Base-by-base conservation (phyloP, 179 eudicot species). In the Silene noctiflora region DNA sequence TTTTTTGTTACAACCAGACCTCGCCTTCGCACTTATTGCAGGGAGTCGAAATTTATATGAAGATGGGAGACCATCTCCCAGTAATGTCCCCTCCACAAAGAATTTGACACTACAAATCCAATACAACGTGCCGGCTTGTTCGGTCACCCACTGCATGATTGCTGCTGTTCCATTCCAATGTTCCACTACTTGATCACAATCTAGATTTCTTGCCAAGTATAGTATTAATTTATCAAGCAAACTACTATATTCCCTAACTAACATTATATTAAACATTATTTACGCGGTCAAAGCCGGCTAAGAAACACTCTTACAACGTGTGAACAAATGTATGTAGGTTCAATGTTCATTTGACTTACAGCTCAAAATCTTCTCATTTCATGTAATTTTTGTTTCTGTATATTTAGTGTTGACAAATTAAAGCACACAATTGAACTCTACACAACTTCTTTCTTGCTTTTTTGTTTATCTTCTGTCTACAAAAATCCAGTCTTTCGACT, bases 21-120 rank as follows among this genome's bases (percentile, higher is more conserved):
- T 42, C 12, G 46, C 46, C 46, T 42, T 42, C 46, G 46, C 46
- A 42, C 46, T 8, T 9, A 42, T 42, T 42, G 46, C 11, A 42
- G 46, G 11, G 46, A 42, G 2, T 42, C 46, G 46, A 9, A 42
- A 42, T 42, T 42, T 42, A 42, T 42, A 42, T 42, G 46, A 11
- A 8, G 46, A 42, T 42, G 46, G 5, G 10, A 11, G 51, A 44
- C 51, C 51, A 44, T 44, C 51, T 44, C 0, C 51, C 51, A 1
- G 51, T 44, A 1, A 0, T 44, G 51, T 44, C 0, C 13, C 51
- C 14, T 44, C 1, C 46, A 94, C 84, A 92, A 92, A 88, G 85
- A 92, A 74, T 80, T 89, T 59, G 60, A 61, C 31, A 12, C 0
- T 31, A 4, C 69, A 19, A 21, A 67, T 31, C 3, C 21, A 7